phyloP scores from a whole-genome alignment of 2,329 filamentous ascomycete genomes.

The Neopestalotiopsis sp. region DNA sequence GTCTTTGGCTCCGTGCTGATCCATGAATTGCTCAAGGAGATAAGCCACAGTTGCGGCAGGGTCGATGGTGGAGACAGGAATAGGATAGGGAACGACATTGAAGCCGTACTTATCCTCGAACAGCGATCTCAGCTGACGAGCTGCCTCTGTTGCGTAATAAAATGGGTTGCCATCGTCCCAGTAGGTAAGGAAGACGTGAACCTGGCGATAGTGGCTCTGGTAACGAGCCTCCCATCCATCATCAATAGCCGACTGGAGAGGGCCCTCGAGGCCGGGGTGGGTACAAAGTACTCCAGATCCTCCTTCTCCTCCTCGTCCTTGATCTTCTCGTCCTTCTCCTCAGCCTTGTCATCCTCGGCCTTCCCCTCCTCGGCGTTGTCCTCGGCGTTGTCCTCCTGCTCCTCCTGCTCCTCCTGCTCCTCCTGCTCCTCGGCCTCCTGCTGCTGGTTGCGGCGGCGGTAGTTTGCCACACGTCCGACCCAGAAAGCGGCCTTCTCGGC shows the following conservation, averaged over 20 bases:
- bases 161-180: conserved; percentile 19
- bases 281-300: too few relatives aligned
- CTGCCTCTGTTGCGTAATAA: conserved; percentile 1
- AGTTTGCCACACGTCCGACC: too few relatives aligned
- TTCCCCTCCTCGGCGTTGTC: too few relatives aligned
- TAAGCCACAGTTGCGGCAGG: background rate
- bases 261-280: background rate
- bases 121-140: conserved; percentile 9
- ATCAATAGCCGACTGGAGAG: background rate
- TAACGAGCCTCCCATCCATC: conserved; percentile 9
- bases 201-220: conserved; percentile 13
- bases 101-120: conserved; percentile 14
- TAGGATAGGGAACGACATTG: conserved; percentile 17
- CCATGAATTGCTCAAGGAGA: conserved; percentile 4
- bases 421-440: too few relatives aligned
- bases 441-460: too few relatives aligned
- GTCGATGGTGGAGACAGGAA: background rate
- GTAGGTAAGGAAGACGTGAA: conserved; percentile 19
- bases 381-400: too few relatives aligned
- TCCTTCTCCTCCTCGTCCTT: too few relatives aligned
- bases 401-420: too few relatives aligned
- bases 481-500: background rate
- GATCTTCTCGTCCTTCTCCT: too few relatives aligned
- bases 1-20: background rate
- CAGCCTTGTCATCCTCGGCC: too few relatives aligned